Base-by-base conservation (phyloP, 768 basidiomycete genomes). In the Lactifluus subvellereus region DNA sequence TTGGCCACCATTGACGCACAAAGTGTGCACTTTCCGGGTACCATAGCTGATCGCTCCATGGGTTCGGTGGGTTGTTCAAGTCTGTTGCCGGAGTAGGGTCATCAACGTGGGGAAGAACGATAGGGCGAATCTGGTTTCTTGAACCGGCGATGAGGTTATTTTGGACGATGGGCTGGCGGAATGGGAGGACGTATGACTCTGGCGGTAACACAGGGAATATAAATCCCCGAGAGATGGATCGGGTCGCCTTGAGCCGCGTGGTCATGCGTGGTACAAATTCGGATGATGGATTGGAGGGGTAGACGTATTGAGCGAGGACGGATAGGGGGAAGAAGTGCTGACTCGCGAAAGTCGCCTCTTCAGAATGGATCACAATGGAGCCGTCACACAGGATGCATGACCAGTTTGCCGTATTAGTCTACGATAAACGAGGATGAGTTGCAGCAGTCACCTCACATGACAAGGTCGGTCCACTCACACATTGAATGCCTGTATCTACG, bases 1-100 rank as follows among this genome's bases (percentile, higher is more conserved):
- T 83, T 1, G 88, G 88, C 88, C 88, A 89, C 88, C 88, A 89
- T 65, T 89, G 88, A 10, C 88, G 82, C 6, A 89, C 87, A 62
- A 89, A 89, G 73, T 89, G 87, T 0, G 86, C 87, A 54, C 81
- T 82, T 69, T 88, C 87, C 16, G 87, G 86, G 65, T 82, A 85
- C 87, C 86, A 89, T 0, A 80, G 78, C 0, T 85, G 85, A 69
- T 79, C 81, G 0, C 85, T 85, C 71, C 82, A 88, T 1, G 87
- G 87, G 62, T 87, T 87, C 0, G 76, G 75, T 27, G 56, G 56
- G 13, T 42, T 53, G 32, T 53, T 47, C 35, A 37, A 33, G 20
- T 65, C 64, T 0, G 30, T 10, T 13, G 60, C 50, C 2, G 55
- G 54, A 4, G 50, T 55, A n/a, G 65, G 57, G 16, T 54, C 51